phyloP scores from a whole-genome alignment of 495 filamentous ascomycete species.

The Xylaria sp. region DNA sequence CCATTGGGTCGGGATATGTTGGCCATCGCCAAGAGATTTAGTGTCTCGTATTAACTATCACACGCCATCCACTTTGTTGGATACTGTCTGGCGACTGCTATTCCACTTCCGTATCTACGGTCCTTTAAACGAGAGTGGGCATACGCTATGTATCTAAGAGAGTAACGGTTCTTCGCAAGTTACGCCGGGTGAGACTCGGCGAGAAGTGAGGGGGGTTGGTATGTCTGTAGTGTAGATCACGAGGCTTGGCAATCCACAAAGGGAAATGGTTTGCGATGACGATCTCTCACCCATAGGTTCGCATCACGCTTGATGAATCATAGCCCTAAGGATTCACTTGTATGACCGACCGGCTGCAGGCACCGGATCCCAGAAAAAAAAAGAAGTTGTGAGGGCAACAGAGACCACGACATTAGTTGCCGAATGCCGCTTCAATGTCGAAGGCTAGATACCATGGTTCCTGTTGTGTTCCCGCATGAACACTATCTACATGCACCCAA shows the following conservation, averaged over 20 bases:
- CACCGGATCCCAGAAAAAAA: not conserved
- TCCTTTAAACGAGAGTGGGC: not conserved
- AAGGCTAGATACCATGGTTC: not conserved
- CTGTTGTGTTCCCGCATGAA: not conserved
- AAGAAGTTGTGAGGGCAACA: not conserved
- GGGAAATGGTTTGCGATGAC: conserved; percentile 23
- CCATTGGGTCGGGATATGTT: conserved; percentile 7
- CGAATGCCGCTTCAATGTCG: not conserved
- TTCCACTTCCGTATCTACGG: not conserved
- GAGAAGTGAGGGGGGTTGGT: conserved; percentile 15
- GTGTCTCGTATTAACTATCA: conserved; percentile 21
- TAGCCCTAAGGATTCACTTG: not conserved
- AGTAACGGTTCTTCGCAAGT: conserved; percentile 1
- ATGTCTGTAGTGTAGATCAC: conserved; percentile 12
- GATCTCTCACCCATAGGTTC: not conserved
- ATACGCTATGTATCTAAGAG: not conserved
- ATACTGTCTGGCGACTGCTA: not conserved
- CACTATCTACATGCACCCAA: not conserved
- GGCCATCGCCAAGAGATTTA: conserved; percentile 13
- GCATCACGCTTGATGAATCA: not conserved
- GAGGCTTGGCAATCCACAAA: conserved; percentile 18
- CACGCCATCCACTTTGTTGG: not conserved
- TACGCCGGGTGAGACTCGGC: not conserved
- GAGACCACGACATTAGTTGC: not conserved
- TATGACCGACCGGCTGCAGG: not conserved